These are phyloP conservation scores for Coniochaeta sp. DNA, from an alignment of 2,329 filamentous ascomycete genomes.

Conservation along the genomic window DNA sequence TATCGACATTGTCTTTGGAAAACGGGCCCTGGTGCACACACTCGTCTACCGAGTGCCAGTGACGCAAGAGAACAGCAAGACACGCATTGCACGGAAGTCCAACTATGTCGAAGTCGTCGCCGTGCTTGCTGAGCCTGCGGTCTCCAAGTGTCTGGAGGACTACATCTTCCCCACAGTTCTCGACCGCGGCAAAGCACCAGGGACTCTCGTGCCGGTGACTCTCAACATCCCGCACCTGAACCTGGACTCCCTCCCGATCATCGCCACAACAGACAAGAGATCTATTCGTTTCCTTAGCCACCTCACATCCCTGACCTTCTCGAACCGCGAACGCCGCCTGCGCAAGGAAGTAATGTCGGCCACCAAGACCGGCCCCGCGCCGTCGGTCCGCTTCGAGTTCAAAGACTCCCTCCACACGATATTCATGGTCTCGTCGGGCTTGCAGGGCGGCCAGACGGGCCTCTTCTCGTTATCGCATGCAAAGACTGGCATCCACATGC, in stretches of 20 bases:
- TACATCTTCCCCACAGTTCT: constrained; percentile 28
- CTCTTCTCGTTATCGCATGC: constrained; percentile 26
- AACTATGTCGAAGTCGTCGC: constrained; percentile 37
- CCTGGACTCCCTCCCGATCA: constrained; percentile 34
- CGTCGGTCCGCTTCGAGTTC: constrained; percentile 30
- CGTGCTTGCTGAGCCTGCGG: constrained; percentile 19
- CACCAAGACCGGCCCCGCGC: not conserved
- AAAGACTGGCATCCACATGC: constrained; percentile 17
- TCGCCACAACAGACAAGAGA: constrained; percentile 27
- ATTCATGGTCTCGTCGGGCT: constrained; percentile 36
- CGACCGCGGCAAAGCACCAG: constrained; percentile 8
- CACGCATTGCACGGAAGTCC: constrained; percentile 34
- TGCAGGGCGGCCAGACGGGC: constrained; percentile 35
- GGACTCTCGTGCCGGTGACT: constrained; percentile 19
- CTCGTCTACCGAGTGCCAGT: constrained; percentile 34
- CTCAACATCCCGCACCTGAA: constrained; percentile 34
- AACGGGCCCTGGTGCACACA: constrained; percentile 17
- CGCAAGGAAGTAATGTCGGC: constrained; percentile 16
- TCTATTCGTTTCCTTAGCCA: constrained; percentile 29
- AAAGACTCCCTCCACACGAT: constrained; percentile 41
- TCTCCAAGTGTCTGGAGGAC: constrained; percentile 14
- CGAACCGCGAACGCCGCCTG: constrained; percentile 29
- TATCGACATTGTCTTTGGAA: constrained; percentile 31
- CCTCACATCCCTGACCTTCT: constrained; percentile 32
- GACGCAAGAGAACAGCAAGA: constrained; percentile 23